Base-by-base conservation (phyloP, 2,329 filamentous ascomycete genomes). In the Fusarium buharicum region DNA sequence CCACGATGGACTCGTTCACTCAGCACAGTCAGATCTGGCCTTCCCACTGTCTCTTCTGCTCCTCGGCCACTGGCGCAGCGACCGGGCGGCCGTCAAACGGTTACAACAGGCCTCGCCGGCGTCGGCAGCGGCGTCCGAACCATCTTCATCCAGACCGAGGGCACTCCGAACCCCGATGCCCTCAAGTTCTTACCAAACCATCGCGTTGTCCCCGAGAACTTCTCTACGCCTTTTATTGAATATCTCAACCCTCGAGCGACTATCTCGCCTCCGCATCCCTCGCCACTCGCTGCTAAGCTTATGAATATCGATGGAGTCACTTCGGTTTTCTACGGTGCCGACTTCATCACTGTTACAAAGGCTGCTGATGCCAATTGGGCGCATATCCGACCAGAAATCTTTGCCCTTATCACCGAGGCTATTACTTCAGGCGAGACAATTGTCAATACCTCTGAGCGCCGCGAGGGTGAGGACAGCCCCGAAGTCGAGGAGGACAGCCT, bases 321-420 rank as follows among this genome's bases (percentile, higher is more conserved):
- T 4, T 89, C 92, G 2, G 91, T 99, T 18, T 98, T 98, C 78
- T 97, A 96, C 78, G 95, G 94, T 48, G 80, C 87, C 30, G 93
- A 99, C 75, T 98, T 97, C 80, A 98, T 99, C 78, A 99, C 95
- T 12, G 90, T 99, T 31, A 97, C 91, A 38, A 99, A 99, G 77
- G 87, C 91, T 43, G 84, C 87, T 63, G 91, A 95, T 67, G 91
- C 90, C 4, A 92, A 93, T 71, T 99, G 95, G 95, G 90, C 91
- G 34, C 92, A 97, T 75, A 88, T 99, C 71, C 95, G 95, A 72
- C 94, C 95, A 2, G 95, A 99, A 77, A 87, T 98, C 27, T 99
- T 98, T 77, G 90, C 92, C 60, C 82, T 98, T 59, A 97, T 99
- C 75, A 98, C 93, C 45, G 94, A 98, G 78, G 89, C 90, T 33